phyloP scores from a whole-genome alignment of 306 rosid genomes.

The Clitoria ternatea region DNA sequence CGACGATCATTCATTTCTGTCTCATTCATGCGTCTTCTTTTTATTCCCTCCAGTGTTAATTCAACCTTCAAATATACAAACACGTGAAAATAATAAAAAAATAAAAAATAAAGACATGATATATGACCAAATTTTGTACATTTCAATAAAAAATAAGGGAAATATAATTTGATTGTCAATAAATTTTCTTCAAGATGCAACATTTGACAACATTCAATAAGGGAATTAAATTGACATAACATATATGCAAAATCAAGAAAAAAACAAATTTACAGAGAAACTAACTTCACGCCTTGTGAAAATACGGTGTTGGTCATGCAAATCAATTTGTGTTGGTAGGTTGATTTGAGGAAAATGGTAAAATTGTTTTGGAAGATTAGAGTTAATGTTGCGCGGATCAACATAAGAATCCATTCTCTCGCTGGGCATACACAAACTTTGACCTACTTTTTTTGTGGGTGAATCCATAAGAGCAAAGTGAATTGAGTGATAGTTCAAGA shows the following conservation, averaged over 20 bases:
- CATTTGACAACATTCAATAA: not conserved
- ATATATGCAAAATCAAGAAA: not conserved
- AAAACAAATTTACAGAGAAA: not conserved
- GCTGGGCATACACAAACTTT: not conserved
- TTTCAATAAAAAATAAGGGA: not conserved
- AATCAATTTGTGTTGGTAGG: not conserved
- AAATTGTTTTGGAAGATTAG: not conserved
- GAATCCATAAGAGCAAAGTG: not conserved
- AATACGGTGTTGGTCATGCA: not conserved
- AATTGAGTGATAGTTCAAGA: not conserved
- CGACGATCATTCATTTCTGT: not conserved
- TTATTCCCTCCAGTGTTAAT: not conserved
- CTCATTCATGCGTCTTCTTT: not conserved
- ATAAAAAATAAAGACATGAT: not conserved
- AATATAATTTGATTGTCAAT: not conserved
- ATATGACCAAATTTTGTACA: not conserved
- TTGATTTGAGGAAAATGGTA: not conserved
- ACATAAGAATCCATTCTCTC: not conserved
- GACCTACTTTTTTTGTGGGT: not conserved
- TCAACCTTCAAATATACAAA: conserved; percentile 5
- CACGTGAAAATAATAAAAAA: not conserved
- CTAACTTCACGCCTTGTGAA: not conserved
- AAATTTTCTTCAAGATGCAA: not conserved
- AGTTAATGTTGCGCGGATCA: not conserved
- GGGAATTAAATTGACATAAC: not conserved